Evolutionary conservation across 1,284 basidiomycete genomes (phyloP), one percentile per base, ranked within the genome.

Genomic region (Irpex sp.): DNA sequence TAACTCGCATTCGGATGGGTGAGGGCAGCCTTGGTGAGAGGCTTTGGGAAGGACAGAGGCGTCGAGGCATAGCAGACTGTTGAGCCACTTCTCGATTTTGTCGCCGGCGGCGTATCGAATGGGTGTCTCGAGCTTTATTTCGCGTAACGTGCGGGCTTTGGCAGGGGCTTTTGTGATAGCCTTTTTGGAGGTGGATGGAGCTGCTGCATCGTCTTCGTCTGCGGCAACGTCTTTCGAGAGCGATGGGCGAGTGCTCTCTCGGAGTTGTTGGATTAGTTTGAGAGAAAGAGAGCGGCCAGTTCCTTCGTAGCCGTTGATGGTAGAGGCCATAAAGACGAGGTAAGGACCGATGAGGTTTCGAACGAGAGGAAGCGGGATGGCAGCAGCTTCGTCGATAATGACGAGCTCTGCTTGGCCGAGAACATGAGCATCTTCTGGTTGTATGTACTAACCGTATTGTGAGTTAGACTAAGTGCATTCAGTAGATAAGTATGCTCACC

Each of bases 251-350:
- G 91, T 92, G 71, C 87, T 88, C 72, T 97, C 95, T 37, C 97
- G 91, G 3, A 99, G 85, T 75, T 98, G 96, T 75, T 98, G 93
- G 65, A 99, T 93, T 61, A 99, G 90, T 74, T 99, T 99, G 68
- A 99, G 90, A 54, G 94, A 96, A 54, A 99, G 85, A 2, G 95
- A 98, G 39, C 97, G 91, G 18, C 97, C 97, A 0, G 97, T 99
- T 19, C 97, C 97, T 80, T 99, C 97, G 77, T 99, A 99, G 52
- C 97, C 97, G 72, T 98, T 98, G 79, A 99, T 96, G 2, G 97
- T 99, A 18, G 94, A 97, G 1, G 95, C 93, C 82, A 99, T 90
- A 81, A 99, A 98, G 57, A 99, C 95, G 49, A 98, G 91, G 76
- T 99, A 99, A 0, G 96, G 96, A 0, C 97, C 97, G 64, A 99